Evolutionary conservation across 257 asterid genomes (phyloP).

Genomic region (Leonotis leonurus): DNA sequence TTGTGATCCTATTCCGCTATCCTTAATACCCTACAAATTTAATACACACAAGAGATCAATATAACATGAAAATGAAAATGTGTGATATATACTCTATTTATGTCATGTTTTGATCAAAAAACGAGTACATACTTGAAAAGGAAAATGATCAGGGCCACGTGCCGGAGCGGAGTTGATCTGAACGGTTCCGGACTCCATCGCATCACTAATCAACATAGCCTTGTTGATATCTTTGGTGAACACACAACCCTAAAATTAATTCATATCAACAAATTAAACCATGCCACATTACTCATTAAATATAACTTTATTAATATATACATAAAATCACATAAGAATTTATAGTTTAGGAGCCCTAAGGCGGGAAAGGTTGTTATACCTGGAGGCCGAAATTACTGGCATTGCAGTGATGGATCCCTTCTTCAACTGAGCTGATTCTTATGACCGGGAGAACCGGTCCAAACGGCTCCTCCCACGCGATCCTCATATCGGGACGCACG

Average conservation of each 20-base stretch:
- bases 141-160: conserved; percentile 97
- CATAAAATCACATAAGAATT: not conserved
- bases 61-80: no score
- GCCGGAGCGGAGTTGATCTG: conserved; percentile 98
- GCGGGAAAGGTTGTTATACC: no score
- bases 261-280: no score
- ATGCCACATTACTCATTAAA: no score
- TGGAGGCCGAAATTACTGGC: conserved; percentile 97
- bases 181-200: conserved; percentile 92
- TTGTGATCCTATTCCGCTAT: conserved; percentile 96
- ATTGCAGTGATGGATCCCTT: conserved; percentile 94
- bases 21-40: conserved; percentile 97
- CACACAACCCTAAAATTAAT: conserved; percentile 70
- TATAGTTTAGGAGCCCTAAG: no score
- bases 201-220: conserved; percentile 87
- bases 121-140: conserved; percentile 91
- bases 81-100: no score
- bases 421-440: conserved; percentile 68
- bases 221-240: conserved; percentile 87
- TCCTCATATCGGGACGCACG: conserved; percentile 87
- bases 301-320: no score
- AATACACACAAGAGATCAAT: no score
- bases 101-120: no score
- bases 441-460: conserved; percentile 88
- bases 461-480: conserved; percentile 98